Evolutionary conservation across 2,329 filamentous ascomycete genomes (phyloP).

Genomic region (Penicillium sp.): DNA sequence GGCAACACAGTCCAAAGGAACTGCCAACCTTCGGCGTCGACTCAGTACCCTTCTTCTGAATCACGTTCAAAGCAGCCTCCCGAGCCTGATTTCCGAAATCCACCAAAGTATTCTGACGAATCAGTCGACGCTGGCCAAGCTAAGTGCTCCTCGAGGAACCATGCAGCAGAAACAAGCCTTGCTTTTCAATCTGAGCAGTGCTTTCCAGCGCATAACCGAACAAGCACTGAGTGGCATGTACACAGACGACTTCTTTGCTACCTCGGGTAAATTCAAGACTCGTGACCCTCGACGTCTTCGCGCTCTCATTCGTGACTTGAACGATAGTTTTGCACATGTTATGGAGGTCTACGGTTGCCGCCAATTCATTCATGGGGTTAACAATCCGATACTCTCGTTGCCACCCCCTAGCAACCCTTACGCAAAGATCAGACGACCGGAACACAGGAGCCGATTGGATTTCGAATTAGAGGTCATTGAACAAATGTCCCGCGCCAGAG

Average conservation of each 20-base stretch:
- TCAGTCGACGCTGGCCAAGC: conserved; percentile 22
- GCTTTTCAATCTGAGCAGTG: conserved; percentile 21
- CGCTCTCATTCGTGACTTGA: conserved; percentile 25
- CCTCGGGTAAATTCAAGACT: conserved; percentile 7
- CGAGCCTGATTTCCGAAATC: not conserved
- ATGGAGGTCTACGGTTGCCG: conserved; percentile 21
- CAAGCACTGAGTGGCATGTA: conserved; percentile 1
- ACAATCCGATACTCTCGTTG: not conserved
- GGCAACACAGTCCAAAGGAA: not conserved
- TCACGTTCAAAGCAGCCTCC: not conserved
- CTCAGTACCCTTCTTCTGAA: not conserved
- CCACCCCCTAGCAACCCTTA: not conserved
- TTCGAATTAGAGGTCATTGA: not conserved
- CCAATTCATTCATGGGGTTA: not conserved
- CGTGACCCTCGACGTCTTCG: conserved; percentile 29
- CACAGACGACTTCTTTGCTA: not conserved
- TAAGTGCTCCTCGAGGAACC: conserved; percentile 26
- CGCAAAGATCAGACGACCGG: not conserved
- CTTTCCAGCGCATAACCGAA: not conserved
- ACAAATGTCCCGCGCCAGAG: not conserved
- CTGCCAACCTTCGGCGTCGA: not conserved
- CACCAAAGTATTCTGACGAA: conserved; percentile 22
- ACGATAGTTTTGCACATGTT: conserved; percentile 28
- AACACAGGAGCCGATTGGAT: not conserved
- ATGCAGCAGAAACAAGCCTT: conserved; percentile 27